Percentiles rank a stretch among this genome's conserved stretches.
Conservation (phyloP, 2,329 filamentous ascomycete species). For the Zasmidium citrigriseum region DNA sequence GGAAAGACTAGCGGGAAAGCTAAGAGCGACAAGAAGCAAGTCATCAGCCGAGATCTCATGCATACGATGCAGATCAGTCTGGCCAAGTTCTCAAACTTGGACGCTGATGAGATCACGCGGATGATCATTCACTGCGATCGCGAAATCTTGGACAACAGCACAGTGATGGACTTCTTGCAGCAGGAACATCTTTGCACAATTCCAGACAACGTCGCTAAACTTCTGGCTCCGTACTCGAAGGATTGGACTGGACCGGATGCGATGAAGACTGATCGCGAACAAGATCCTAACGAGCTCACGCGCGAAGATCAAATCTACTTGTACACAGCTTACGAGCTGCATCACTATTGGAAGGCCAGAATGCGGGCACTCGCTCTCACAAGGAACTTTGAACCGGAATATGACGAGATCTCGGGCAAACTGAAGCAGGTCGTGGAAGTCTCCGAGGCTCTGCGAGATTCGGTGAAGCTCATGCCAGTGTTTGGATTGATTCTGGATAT, state of each 20-base stretch:
- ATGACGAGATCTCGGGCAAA: constrained; percentile 85
- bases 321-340: constrained; percentile 87
- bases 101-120: constrained; percentile 81
- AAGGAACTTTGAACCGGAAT: constrained; percentile 80
- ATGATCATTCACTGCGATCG: constrained; percentile 96
- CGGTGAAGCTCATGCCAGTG: constrained; percentile 92
- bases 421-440: constrained; percentile 83
- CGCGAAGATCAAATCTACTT: constrained; percentile 95
- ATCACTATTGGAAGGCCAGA: constrained; percentile 97
- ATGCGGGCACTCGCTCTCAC: constrained; percentile 89
- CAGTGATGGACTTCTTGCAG: constrained; percentile 95
- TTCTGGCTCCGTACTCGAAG: constrained; percentile 92
- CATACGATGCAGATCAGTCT: constrained; percentile 92
- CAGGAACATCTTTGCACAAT: constrained; percentile 91
- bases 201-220: constrained; percentile 84
- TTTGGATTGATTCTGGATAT: constrained; percentile 95
- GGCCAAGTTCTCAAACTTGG: constrained; percentile 84
- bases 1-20: constrained; percentile 65
- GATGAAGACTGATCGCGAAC: constrained; percentile 73
- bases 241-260: constrained; percentile 94
- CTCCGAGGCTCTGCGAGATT: constrained; percentile 86
- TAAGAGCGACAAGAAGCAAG: constrained; percentile 94
- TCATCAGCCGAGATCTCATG: constrained; percentile 87
- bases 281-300: constrained; percentile 84
- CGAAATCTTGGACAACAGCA: constrained; percentile 82